Conservation (phyloP, 805 yeast species). For the Hanseniaspora vineae region DNA sequence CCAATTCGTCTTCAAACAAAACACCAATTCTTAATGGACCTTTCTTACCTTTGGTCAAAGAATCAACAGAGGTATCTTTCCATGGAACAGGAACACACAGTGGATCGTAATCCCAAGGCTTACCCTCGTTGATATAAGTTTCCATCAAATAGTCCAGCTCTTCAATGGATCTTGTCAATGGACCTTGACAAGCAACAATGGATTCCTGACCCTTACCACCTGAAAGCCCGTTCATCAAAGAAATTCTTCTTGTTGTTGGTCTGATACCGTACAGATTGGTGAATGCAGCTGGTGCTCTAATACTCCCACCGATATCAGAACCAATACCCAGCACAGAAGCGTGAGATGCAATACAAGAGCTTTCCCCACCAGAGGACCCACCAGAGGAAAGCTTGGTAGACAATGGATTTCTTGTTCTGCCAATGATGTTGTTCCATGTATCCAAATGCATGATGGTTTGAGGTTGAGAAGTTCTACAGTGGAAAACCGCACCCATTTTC, state of each 20-base stretch:
- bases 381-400: conserved; percentile 50
- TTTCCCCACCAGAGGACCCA: conserved; percentile 69
- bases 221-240: conserved; percentile 31
- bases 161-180: conserved; percentile 48
- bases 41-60: conserved; percentile 11
- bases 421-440: conserved; percentile 46
- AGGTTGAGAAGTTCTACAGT: conserved; percentile 55
- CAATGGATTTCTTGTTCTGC: conserved; percentile 45
- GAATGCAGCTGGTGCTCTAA: conserved; percentile 57
- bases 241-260: conserved; percentile 45
- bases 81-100: conserved; percentile 27
- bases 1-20: conserved; percentile 50
- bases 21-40: conserved; percentile 43
- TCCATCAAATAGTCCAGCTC: conserved; percentile 63
- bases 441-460: conserved; percentile 60
- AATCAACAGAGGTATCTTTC: conserved; percentile 17
- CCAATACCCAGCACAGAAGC: conserved; percentile 56
- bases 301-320: conserved; percentile 62
- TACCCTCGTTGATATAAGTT: conserved; percentile 43
- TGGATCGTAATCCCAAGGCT: conserved; percentile 46
- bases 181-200: conserved; percentile 55
- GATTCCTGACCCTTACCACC: conserved; percentile 53
- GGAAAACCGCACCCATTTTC: conserved; percentile 47
- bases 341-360: conserved; percentile 44
- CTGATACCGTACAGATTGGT: conserved; percentile 50